Evolutionary conservation across 768 basidiomycete genomes (phyloP).

Genomic region (Serpula lacrymans): DNA sequence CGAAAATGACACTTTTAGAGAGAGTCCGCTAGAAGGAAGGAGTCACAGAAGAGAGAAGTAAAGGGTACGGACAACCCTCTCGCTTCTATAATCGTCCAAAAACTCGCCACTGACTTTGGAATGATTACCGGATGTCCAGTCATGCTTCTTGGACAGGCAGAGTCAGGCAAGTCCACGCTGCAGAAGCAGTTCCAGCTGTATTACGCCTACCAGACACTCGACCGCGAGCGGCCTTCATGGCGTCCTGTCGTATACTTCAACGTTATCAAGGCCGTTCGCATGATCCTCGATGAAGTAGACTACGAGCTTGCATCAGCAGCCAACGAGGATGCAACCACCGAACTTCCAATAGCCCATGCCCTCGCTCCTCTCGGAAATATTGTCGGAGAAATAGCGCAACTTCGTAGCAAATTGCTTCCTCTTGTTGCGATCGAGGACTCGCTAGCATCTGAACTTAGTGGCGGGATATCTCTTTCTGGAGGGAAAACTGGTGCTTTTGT

Average conservation of each 20-base stretch:
- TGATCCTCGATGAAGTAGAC: conserved; percentile 71
- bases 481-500: conserved; percentile 63
- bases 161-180: conserved; percentile 79
- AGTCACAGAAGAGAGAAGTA: conserved; percentile 44
- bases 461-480: conserved; percentile 59
- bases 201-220: conserved; percentile 68
- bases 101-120: conserved; percentile 7
- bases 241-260: conserved; percentile 81
- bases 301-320: conserved; percentile 41
- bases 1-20: conserved; percentile 32
- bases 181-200: conserved; percentile 84
- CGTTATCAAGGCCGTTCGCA: conserved; percentile 73
- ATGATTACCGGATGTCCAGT: conserved; percentile 34
- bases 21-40: conserved; percentile 45
- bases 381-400: conserved; percentile 43
- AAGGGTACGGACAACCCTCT: conserved; percentile 40
- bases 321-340: conserved; percentile 25
- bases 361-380: conserved; percentile 31
- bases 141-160: conserved; percentile 76
- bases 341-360: conserved; percentile 27
- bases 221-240: conserved; percentile 73
- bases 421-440: conserved; percentile 65
- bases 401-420: conserved; percentile 57
- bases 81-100: conserved; percentile 2
- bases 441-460: conserved; percentile 64